Conservation (phyloP, 2,329 filamentous ascomycete genomes). For the Ciborinia camelliae region DNA sequence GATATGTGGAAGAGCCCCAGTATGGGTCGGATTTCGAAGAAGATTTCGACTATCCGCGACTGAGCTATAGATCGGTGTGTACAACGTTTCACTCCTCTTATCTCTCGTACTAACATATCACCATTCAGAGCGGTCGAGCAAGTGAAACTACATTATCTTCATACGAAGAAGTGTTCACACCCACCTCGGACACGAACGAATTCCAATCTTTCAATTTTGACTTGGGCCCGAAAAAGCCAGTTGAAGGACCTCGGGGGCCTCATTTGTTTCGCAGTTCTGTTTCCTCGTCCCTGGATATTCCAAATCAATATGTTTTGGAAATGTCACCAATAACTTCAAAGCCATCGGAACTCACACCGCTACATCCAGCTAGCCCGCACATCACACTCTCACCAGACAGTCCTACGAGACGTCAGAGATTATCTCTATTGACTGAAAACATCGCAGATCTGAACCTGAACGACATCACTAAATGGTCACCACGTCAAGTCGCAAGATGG, state of each 20-base stretch:
- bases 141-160: constrained; percentile 86
- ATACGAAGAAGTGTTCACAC: constrained; percentile 79
- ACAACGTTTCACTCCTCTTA: constrained; percentile 19
- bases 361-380: constrained; percentile 26
- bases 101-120: constrained; percentile 21
- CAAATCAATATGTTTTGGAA: constrained; percentile 53
- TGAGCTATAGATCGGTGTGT: constrained; percentile 70
- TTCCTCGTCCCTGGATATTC: constrained; percentile 51
- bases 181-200: constrained; percentile 58
- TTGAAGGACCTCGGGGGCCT: constrained; percentile 78
- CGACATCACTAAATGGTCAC: constrained; percentile 64
- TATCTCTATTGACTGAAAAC: constrained; percentile 44
- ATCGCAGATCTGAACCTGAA: constrained; percentile 55
- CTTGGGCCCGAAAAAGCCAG: constrained; percentile 55
- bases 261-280: constrained; percentile 78
- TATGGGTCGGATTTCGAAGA: constrained; percentile 17
- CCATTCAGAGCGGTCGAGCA: constrained; percentile 58
- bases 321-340: constrained; percentile 73
- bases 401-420: constrained; percentile 1
- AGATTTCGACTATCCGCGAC: constrained; percentile 59
- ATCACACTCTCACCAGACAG: background rate
- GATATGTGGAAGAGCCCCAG: constrained; percentile 13
- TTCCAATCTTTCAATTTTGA: constrained; percentile 60
- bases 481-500: constrained; percentile 77
- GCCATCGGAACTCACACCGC: constrained; percentile 42